Conservation (phyloP, 768 basidiomycete genomes). For the Lactarius vividus region DNA sequence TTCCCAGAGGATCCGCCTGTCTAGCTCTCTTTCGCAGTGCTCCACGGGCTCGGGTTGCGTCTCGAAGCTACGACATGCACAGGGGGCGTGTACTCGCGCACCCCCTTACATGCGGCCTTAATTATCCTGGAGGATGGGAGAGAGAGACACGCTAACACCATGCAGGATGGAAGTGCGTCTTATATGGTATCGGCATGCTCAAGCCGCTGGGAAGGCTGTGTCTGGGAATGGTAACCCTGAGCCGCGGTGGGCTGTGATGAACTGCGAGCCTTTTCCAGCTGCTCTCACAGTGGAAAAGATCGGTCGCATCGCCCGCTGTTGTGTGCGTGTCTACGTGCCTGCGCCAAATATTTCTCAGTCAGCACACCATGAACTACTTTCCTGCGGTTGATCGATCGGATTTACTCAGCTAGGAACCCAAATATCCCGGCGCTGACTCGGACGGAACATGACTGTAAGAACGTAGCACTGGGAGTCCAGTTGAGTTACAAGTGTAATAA, state of each 20-base stretch:
- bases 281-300: slow-evolving; percentile 7
- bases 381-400: background rate
- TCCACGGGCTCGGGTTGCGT: background rate
- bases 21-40: background rate
- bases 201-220: slow-evolving; percentile 1
- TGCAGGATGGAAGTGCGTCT: slow-evolving; percentile 8
- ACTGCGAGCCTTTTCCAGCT: slow-evolving; percentile 1
- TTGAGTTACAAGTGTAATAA: background rate
- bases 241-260: slow-evolving; percentile 8
- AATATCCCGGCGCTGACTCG: slow-evolving; percentile 8
- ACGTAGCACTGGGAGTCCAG: background rate
- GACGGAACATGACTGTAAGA: slow-evolving; percentile 11
- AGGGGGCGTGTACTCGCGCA: slow-evolving; percentile 8
- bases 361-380: background rate
- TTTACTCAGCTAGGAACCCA: background rate
- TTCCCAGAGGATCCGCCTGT: background rate
- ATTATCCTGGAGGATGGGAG: background rate
- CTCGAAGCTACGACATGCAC: slow-evolving; percentile 16
- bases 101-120: slow-evolving; percentile 14
- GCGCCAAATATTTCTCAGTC: background rate
- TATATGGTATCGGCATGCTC: slow-evolving; percentile 4
- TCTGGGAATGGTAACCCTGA: slow-evolving; percentile 20
- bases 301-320: background rate
- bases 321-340: background rate
- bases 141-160: slow-evolving; percentile 7